Percentiles rank a stretch among this genome's conserved stretches.
Conservation (phyloP, 1,139 yeast genomes). For the Blastobotrys indianensis region DNA sequence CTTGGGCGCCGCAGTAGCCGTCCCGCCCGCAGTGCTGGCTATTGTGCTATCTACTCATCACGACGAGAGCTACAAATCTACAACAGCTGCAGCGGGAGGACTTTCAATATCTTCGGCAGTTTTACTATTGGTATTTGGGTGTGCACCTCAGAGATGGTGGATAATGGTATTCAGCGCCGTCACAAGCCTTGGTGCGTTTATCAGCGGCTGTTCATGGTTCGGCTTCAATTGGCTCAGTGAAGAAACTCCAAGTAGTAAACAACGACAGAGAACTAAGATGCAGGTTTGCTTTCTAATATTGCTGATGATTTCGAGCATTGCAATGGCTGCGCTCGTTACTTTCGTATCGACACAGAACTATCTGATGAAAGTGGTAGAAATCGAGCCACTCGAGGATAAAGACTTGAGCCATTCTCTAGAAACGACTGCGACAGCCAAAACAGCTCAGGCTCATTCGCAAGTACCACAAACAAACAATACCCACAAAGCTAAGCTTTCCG, state of each 20-base stretch:
- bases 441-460: background rate
- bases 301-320: background rate
- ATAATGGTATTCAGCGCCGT: conserved; percentile 2
- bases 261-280: background rate
- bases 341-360: conserved; percentile 4
- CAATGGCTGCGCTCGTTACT: conserved; percentile 1
- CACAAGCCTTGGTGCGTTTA: conserved; percentile 1
- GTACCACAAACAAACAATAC: background rate
- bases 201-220: background rate
- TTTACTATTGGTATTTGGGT: conserved; percentile 1
- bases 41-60: conserved; percentile 1
- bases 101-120: background rate
- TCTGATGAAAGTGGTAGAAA: background rate
- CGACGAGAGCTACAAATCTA: background rate
- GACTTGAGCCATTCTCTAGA: background rate
- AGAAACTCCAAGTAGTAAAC: background rate
- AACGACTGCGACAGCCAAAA: background rate
- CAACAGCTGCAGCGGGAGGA: conserved; percentile 1
- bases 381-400: background rate
- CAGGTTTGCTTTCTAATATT: conserved; percentile 1
- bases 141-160: conserved; percentile 1
- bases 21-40: conserved; percentile 9
- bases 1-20: conserved; percentile 5
- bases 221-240: background rate
- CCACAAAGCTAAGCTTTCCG: background rate